phyloP scores from a whole-genome alignment of 2,329 filamentous ascomycete species.

The Sclerotinia trifoliorum region DNA sequence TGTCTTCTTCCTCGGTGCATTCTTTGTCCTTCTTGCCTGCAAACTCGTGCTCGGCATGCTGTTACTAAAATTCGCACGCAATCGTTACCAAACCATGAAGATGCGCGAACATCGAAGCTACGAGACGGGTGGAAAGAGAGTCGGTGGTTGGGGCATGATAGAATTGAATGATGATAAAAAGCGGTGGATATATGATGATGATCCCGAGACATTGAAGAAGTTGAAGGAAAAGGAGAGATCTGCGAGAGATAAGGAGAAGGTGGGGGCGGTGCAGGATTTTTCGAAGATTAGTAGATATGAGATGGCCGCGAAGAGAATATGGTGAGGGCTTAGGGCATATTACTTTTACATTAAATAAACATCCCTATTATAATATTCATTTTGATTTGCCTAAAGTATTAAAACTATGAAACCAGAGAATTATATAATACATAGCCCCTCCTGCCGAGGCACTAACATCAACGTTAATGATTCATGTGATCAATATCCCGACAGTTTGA shows the following conservation, averaged over 20 bases:
- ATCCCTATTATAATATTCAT: too few species aligned
- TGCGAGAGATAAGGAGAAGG: conserved; percentile 52
- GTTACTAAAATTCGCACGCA: conserved; percentile 74
- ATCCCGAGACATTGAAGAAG: conserved; percentile 65
- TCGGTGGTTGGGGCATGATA: conserved; percentile 80
- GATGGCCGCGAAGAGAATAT: conserved; percentile 96
- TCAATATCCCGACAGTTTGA: too few species aligned
- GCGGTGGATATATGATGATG: conserved; percentile 83
- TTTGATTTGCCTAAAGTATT: too few species aligned
- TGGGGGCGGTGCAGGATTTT: conserved; percentile 55
- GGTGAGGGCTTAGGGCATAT: conserved; percentile 52
- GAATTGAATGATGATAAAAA: conserved; percentile 88
- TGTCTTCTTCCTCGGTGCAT: conserved; percentile 79
- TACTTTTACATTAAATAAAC: not conserved
- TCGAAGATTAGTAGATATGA: conserved; percentile 77
- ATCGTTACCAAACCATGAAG: conserved; percentile 76
- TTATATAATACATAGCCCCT: too few species aligned
- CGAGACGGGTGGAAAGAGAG: conserved; percentile 69
- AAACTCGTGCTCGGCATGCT: conserved; percentile 89
- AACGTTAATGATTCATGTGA: too few species aligned
- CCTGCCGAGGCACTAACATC: too few species aligned
- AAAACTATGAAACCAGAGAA: too few species aligned
- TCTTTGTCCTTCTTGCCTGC: conserved; percentile 77
- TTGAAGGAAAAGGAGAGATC: conserved; percentile 63
- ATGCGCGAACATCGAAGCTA: conserved; percentile 60